phyloP scores from a whole-genome alignment of 148 eudicot genomes.

The Talinum fruticosum region DNA sequence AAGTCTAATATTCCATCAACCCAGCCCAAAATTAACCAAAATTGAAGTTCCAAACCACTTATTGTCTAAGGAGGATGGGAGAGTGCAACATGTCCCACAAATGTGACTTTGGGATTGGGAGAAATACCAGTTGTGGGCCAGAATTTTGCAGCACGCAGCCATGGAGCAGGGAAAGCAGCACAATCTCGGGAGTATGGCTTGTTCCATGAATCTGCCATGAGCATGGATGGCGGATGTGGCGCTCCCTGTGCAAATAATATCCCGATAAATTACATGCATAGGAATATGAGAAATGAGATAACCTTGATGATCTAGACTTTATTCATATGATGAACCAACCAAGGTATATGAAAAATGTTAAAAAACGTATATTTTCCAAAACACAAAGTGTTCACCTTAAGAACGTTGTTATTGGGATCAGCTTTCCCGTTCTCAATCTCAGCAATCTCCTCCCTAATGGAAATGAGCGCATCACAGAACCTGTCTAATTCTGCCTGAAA shows the following conservation, averaged over 20 bases:
- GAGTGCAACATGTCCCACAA: not conserved
- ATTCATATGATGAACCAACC: not conserved
- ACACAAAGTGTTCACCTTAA: constrained; percentile 52
- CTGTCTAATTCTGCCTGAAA: constrained; percentile 89
- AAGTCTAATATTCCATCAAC: not conserved
- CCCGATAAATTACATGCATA: not conserved
- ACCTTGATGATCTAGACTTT: not conserved
- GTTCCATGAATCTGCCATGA: constrained; percentile 92
- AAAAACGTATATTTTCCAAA: not conserved
- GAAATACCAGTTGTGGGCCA: constrained; percentile 92
- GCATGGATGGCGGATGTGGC: constrained; percentile 91
- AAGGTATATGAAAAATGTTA: not conserved
- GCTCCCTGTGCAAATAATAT: constrained; percentile 62
- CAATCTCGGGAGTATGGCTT: constrained; percentile 92
- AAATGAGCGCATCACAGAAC: constrained; percentile 91
- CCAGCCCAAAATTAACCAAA: not conserved
- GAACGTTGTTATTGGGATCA: constrained; percentile 81
- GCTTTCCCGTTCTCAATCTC: constrained; percentile 87
- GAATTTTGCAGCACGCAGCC: constrained; percentile 88
- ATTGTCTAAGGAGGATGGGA: no score
- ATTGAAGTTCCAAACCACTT: not conserved
- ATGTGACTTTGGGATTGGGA: not conserved
- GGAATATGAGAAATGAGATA: not conserved
- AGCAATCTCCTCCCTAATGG: constrained; percentile 91
- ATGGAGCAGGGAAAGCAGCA: constrained; percentile 96